These are phyloP conservation scores for Eucalyptus curtisii DNA, from an alignment of 345 rosid genomes.

Conservation along the genomic window DNA sequence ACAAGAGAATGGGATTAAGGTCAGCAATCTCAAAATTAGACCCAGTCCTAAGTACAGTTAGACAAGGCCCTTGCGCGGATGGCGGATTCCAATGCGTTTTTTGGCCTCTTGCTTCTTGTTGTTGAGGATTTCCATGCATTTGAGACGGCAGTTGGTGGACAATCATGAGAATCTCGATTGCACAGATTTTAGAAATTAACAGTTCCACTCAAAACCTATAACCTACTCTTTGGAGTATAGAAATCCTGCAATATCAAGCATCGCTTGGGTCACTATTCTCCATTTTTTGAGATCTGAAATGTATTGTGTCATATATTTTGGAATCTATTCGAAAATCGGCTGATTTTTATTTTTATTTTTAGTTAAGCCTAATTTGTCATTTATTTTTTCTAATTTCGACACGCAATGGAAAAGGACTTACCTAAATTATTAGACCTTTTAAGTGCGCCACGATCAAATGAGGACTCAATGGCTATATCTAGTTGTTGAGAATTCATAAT, in stretches of 20 bases:
- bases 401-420: too few relatives aligned
- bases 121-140: background rate
- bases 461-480: too few relatives aligned
- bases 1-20: background rate
- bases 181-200: too few relatives aligned
- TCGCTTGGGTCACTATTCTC: rapidly evolving
- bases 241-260: rapidly evolving
- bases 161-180: background rate
- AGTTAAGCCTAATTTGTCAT: too few relatives aligned
- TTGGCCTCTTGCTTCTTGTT: background rate
- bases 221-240: too few relatives aligned
- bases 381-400: too few relatives aligned
- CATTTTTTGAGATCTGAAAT: too few relatives aligned
- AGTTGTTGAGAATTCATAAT: too few relatives aligned
- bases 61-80: background rate
- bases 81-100: background rate
- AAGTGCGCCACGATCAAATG: rapidly evolving
- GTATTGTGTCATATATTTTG: rapidly evolving
- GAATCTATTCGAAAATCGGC: rapidly evolving
- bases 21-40: background rate
- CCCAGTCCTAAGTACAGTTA: background rate
- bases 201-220: too few relatives aligned
- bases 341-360: too few relatives aligned
- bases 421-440: too few relatives aligned
- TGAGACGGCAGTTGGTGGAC: background rate